Conservation (phyloP, 805 yeast species). For the Candida berthetii region DNA sequence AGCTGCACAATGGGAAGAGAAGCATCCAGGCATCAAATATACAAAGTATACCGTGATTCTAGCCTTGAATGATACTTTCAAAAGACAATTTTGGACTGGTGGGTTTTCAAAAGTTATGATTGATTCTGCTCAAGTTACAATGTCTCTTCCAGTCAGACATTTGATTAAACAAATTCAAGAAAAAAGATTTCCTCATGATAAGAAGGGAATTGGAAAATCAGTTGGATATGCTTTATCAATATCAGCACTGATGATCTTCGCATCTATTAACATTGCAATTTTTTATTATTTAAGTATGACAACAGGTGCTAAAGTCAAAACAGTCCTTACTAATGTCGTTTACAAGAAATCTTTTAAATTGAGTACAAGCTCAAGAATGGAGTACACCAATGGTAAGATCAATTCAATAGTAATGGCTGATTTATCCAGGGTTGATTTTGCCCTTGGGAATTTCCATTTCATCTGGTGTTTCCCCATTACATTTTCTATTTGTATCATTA, state of each 20-base stretch:
- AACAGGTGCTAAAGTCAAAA: constrained; percentile 66
- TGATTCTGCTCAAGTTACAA: constrained; percentile 37
- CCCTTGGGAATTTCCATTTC: constrained; percentile 61
- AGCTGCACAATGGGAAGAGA: constrained; percentile 14
- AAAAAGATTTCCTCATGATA: constrained; percentile 14
- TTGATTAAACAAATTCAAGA: constrained; percentile 60
- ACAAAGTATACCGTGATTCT: constrained; percentile 19
- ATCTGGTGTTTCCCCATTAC: constrained; percentile 59
- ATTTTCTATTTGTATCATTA: constrained; percentile 53
- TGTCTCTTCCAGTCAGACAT: constrained; percentile 61
- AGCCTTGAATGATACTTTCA: constrained; percentile 30
- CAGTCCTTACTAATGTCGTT: constrained; percentile 64
- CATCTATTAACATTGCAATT: constrained; percentile 50
- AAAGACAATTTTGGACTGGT: constrained; percentile 25
- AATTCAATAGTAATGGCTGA: constrained; percentile 82
- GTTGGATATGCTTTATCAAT: constrained; percentile 62
- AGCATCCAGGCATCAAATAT: constrained; percentile 16
- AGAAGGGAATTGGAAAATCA: constrained; percentile 7
- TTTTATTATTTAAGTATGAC: constrained; percentile 56
- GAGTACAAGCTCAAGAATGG: constrained; percentile 48
- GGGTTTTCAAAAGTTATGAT: constrained; percentile 22
- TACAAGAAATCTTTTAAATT: constrained; percentile 62
- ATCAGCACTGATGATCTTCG: constrained; percentile 42
- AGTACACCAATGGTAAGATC: constrained; percentile 62
- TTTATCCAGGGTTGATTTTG: constrained; percentile 72